These are phyloP conservation scores for Knoxia roxburghii DNA, from an alignment of 257 asterid genomes.

Conservation along the genomic window DNA sequence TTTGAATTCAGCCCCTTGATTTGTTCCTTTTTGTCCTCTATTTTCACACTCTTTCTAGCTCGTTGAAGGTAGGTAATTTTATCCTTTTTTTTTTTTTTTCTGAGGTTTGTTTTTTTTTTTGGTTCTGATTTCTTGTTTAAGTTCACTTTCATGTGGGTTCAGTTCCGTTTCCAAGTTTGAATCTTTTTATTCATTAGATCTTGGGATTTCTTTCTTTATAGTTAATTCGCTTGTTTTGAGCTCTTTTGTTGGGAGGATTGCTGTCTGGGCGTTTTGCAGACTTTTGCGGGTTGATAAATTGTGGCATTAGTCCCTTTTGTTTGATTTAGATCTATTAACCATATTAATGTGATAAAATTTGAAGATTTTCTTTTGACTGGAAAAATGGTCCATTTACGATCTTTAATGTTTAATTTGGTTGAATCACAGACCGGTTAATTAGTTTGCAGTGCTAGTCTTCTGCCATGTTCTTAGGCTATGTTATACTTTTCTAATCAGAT, in stretches of 20 bases:
- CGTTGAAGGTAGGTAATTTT: constrained; percentile 10
- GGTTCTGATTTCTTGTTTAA: constrained; percentile 5
- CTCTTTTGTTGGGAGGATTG: not conserved
- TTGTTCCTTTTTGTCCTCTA: constrained; percentile 3
- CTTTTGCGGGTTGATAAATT: not conserved
- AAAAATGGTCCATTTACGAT: not conserved
- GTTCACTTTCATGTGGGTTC: constrained; percentile 12
- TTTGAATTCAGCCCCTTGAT: constrained; percentile 8
- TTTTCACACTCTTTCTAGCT: constrained; percentile 5
- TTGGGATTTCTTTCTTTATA: not conserved
- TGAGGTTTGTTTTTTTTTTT: not conserved
- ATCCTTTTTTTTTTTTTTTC: not conserved
- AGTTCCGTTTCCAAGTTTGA: constrained; percentile 16
- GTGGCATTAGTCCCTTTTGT: not conserved
- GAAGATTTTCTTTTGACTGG: not conserved
- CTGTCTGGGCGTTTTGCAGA: constrained; percentile 4
- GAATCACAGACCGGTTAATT: not conserved
- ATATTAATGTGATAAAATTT: not conserved
- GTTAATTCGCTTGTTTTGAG: constrained; percentile 6
- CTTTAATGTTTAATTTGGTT: not conserved
- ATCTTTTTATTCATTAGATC: constrained; percentile 9
- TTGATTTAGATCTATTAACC: constrained; percentile 14
- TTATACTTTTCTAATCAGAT: too few relatives aligned
- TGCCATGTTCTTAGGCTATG: not conserved
- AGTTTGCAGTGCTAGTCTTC: not conserved